phyloP scores from a whole-genome alignment of 768 basidiomycete species.

The Pholiota molesta region DNA sequence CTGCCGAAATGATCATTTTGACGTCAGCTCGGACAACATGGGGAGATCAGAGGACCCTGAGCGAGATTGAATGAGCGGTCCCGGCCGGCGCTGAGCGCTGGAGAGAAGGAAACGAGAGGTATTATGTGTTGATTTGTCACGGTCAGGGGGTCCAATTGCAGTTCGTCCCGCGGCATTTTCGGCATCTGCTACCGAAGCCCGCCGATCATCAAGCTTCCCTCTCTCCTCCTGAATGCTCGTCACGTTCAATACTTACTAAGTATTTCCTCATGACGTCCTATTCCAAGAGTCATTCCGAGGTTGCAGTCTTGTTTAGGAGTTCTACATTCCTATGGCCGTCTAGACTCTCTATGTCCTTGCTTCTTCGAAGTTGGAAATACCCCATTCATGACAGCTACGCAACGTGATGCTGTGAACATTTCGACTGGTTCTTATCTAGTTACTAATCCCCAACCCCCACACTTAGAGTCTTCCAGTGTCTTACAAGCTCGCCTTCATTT shows the following conservation, averaged over 20 bases:
- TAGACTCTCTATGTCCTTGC: neutral
- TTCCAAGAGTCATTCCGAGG: neutral
- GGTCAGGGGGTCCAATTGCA: neutral
- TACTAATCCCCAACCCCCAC: neutral
- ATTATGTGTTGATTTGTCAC: slow-evolving; percentile 3
- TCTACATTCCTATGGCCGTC: neutral
- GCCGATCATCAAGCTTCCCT: neutral
- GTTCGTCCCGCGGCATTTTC: neutral
- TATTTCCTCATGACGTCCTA: neutral
- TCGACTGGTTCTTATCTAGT: slow-evolving; percentile 1
- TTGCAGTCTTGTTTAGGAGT: neutral
- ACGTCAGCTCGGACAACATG: slow-evolving; percentile 14
- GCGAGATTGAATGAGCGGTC: slow-evolving; percentile 17
- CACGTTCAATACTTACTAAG: neutral
- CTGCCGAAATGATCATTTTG: slow-evolving; percentile 15
- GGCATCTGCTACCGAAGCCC: neutral
- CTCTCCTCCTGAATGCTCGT: neutral
- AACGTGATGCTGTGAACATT: slow-evolving; percentile 17
- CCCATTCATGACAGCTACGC: neutral
- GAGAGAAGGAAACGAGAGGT: neutral
- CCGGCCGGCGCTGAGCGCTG: slow-evolving; percentile 25
- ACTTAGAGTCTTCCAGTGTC: neutral
- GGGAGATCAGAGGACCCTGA: slow-evolving; percentile 21
- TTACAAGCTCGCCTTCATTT: neutral
- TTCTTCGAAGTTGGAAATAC: neutral